Percentiles rank a stretch among this genome's conserved stretches.
phyloP scores from a whole-genome alignment of 139 green algal genomes.

The Spirogloea muscicola region DNA sequence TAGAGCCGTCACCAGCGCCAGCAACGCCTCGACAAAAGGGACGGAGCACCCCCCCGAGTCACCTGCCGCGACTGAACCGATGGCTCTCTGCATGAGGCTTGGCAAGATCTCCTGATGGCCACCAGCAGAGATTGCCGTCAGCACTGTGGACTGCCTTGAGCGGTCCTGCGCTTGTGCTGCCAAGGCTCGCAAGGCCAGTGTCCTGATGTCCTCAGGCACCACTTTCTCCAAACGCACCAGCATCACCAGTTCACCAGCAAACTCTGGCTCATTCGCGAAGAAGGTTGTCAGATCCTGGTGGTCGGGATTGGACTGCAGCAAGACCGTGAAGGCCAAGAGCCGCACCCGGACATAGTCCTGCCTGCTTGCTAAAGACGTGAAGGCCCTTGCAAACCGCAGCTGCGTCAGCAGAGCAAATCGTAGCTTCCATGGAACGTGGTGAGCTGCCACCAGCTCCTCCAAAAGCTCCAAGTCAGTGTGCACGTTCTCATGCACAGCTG shows the following conservation, averaged over 20 bases:
- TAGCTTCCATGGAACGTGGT: constrained; percentile 59
- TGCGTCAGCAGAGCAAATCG: constrained; percentile 67
- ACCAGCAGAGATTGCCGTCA: constrained; percentile 64
- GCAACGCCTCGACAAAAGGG: constrained; percentile 75
- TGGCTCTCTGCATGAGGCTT: constrained; percentile 65
- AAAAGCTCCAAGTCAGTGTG: constrained; percentile 61
- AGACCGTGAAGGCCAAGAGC: constrained; percentile 73
- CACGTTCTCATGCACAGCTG: constrained; percentile 6
- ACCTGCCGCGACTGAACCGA: constrained; percentile 28
- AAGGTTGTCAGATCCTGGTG: constrained; percentile 66
- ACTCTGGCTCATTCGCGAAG: constrained; percentile 65
- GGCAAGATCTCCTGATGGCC: constrained; percentile 72
- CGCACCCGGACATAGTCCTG: constrained; percentile 58
- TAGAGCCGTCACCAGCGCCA: constrained; percentile 72
- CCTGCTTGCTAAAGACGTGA: constrained; percentile 59
- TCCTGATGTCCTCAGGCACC: constrained; percentile 67
- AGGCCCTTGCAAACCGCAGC: constrained; percentile 58
- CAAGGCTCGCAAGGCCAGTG: constrained; percentile 62
- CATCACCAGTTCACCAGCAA: constrained; percentile 72
- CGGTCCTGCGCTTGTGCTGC: constrained; percentile 74
- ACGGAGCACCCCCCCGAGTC: not conserved
- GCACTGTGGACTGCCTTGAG: constrained; percentile 59
- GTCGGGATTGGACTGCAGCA: constrained; percentile 61
- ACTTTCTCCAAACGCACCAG: constrained; percentile 59
- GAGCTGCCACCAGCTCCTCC: constrained; percentile 59